Percentiles rank a stretch among this genome's conserved stretches.
These are phyloP conservation scores for Pyrus betulifolia DNA, from an alignment of 306 rosid species.

Conservation along the genomic window DNA sequence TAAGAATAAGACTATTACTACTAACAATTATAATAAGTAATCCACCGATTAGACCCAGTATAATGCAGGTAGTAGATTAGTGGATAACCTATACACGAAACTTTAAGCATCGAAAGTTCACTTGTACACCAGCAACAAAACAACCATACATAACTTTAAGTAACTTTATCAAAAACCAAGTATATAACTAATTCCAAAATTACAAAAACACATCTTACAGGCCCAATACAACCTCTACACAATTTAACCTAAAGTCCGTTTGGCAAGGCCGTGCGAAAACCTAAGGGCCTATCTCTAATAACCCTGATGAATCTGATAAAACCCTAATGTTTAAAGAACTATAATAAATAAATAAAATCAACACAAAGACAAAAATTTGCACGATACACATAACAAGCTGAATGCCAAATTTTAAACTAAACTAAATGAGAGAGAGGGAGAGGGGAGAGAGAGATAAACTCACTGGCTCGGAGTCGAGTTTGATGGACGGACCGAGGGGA, in stretches of 20 bases:
- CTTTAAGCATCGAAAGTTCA: background rate
- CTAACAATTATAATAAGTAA: background rate
- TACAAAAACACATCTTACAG: background rate
- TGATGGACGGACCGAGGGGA: constrained; percentile 73
- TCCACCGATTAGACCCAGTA: background rate
- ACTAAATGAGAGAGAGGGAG: background rate
- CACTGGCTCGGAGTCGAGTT: constrained; percentile 83
- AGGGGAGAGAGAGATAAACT: constrained; percentile 17
- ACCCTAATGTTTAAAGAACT: background rate
- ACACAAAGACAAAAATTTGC: background rate
- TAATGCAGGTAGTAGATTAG: background rate
- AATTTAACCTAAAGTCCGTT: background rate
- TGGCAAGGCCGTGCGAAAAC: background rate
- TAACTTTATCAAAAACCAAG: background rate
- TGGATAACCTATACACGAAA: background rate
- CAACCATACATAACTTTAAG: background rate
- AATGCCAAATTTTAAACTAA: background rate
- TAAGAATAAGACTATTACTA: background rate
- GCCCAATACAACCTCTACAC: background rate
- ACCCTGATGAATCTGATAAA: background rate
- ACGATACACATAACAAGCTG: background rate
- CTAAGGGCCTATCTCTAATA: background rate
- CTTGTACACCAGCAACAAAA: background rate
- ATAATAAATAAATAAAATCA: background rate
- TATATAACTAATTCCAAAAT: background rate